Conservation (phyloP, 805 yeast species). For the Candida easanensis region DNA sequence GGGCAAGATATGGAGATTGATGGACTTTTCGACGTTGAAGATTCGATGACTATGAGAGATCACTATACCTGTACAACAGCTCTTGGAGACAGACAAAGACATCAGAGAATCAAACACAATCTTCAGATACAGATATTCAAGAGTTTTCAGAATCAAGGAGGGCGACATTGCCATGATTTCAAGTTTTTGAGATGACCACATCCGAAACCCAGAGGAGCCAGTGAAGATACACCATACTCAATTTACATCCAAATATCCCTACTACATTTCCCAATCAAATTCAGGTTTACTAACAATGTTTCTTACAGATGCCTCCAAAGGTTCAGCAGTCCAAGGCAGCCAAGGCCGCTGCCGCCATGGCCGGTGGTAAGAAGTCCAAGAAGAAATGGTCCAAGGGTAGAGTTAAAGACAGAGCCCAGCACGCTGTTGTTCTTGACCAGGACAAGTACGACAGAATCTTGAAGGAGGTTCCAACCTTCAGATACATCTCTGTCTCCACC, state of each 20-base stretch:
- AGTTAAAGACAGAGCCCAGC: slow-evolving; percentile 99
- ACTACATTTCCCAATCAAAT: no score
- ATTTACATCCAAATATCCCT: no score
- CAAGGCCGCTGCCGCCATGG: slow-evolving; percentile 99
- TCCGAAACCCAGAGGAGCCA: no score
- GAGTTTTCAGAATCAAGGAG: background rate
- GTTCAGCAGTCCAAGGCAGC: slow-evolving; percentile 99
- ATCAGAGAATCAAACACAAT: background rate
- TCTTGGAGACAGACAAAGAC: background rate
- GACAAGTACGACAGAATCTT: slow-evolving; percentile 98
- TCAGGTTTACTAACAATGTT: slow-evolving; percentile 20
- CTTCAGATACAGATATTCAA: background rate
- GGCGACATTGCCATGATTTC: no score
- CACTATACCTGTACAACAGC: no score
- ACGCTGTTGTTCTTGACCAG: slow-evolving; percentile 95
- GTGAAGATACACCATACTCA: no score
- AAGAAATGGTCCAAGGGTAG: slow-evolving; percentile 99
- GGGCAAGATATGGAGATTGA: no score
- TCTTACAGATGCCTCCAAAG: slow-evolving; percentile 95
- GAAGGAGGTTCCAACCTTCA: slow-evolving; percentile 99
- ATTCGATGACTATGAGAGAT: no score
- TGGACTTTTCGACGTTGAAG: no score
- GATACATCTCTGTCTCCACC: slow-evolving; percentile 96
- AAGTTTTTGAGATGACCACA: no score
- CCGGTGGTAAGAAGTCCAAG: slow-evolving; percentile 99